Base-by-base conservation (phyloP, 768 basidiomycete genomes). In the Russula earlei region DNA sequence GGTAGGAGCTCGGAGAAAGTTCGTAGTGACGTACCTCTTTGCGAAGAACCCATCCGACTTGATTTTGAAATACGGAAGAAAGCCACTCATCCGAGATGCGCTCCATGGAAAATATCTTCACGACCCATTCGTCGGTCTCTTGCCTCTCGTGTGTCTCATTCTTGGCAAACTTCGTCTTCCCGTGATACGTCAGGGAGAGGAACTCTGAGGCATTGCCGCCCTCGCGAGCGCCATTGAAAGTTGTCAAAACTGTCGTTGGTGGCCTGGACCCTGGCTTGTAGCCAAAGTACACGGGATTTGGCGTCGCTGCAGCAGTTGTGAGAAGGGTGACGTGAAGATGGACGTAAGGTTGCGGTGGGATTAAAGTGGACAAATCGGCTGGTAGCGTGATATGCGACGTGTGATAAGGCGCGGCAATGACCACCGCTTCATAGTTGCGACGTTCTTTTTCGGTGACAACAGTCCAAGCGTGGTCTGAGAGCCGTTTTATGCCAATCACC, bases 321-420 rank as follows among this genome's bases (percentile, higher is more conserved):
- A 98, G 74, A 22, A 92, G 77, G 10, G 95, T 96, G 49, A 95
- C 92, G 66, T 94, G 89, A 2, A 97, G 81, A 60, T 78, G 81
- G 46, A 92, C 77, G 66, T 95, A 96, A 19, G 84, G 82, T 61
- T 88, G 85, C 34, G 73, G 65, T 3, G 85, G 83, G 29, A 92
- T 78, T 45, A 74, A 74, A 4, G 74, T 67, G 5, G 77, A 66
- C 31, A 85, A 67, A n/a, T 77, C 65, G 5, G 67, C 49, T 5
- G 84, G 75, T 25, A 87, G 67, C 5, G 65, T 64, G 59, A 90
- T 85, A 15, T 70, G 71, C 1, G 87, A 77, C 25, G 76, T 80
- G 69, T 89, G 83, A 74, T 83, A 87, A 2, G 95, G 95, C 1
- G 91, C 84, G 2, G 93, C 92, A 52, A 96, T 74, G 65, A 98